Base-by-base conservation (phyloP, 148 eudicot genomes). In the Heliamphora exappendiculata region DNA sequence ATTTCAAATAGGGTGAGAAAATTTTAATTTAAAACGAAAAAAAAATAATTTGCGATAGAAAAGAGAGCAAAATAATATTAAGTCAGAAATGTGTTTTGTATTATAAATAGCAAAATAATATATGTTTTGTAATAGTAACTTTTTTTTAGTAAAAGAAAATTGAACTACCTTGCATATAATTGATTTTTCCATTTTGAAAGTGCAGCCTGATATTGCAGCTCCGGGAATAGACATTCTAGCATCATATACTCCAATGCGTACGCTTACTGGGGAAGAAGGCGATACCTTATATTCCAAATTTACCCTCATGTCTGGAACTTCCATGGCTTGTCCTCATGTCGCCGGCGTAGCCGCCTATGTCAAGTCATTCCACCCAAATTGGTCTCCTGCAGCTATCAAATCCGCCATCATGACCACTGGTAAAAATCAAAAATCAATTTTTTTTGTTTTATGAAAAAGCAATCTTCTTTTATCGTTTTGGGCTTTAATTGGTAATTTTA, bases 161-260 rank as follows among this genome's bases (percentile, higher is more conserved):
- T n/a, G n/a, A n/a, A n/a, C n/a, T n/a, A n/a, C n/a, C n/a, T n/a
- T n/a, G n/a, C n/a, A n/a, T n/a, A n/a, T n/a, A n/a, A n/a, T n/a
- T n/a, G n/a, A n/a, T n/a, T n/a, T n/a, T n/a, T n/a, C 7, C 3
- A 45, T 54, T 54, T 57, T 72, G 73, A 24, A 64, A n/a, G n/a
- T n/a, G 28, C 91, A 94, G 97, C 98, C 98, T 36, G 98, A 94
- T 78, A 88, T 92, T 73, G 86, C 92, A 75, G 98, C 98, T 51
- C 98, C 98, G 5, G 98, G 98, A 3, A 78, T 91, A 42, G 97
- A 90, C 80, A 91, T 94, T 67, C 83, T 94, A 78, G 98, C 98
- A 67, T 74, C 98, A 34, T 94, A 90, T 83, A 93, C 94, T 3
- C 94, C 92, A 28, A 36, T 93, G 67, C 87, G 62, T 80, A 80